Base-by-base conservation (phyloP, 2,329 filamentous ascomycete genomes). In the Mycosphaerella arachidis region DNA sequence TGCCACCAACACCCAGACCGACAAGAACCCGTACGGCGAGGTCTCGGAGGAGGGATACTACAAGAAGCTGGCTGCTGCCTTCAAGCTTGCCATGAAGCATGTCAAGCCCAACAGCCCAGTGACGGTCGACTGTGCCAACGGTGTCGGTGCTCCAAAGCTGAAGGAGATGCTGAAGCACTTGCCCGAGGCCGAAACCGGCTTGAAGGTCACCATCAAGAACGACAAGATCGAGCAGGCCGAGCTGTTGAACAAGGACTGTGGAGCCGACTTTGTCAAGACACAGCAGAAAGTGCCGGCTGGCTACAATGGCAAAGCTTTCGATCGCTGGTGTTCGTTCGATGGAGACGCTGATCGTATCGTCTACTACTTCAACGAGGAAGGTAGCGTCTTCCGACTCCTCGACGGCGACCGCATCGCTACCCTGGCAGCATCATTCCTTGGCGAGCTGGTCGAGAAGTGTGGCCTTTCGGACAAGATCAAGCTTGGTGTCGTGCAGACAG, bases 351-450 rank as follows among this genome's bases (percentile, higher is more conserved):
- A 99, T 74, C 90, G 94, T 59, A 82, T 99, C 62, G 91, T 97
- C 59, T 97, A 96, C 81, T 97, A 97, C 80, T 97, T 92, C 82
- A 79, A 87, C 68, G 91, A 96, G 70, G 84, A 88, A 12, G 86
- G 92, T 66, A 88, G 86, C 58, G 86, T 87, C 27, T 99, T 99
- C 82, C 87, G 90, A 72, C 90, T 99, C 73, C 86, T 99, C 12
- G 94, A 99, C 70, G 94, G 94, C 62, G 94, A 99, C 77, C 91
- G 93, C 56, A 99, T 99, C 72, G 93, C 94, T 5, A 96, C 92
- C 2, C 86, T 99, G 55, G 91, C 91, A 12, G 94, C 94, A 46
- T 91, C 90, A 1, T 99, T 97, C 79, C 91, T 99, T 64, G 90
- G 89, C 40, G 92, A 97, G 66, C 87, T 97, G 33, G 86, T 92